Evolutionary conservation across 1,284 basidiomycete species (phyloP), one percentile per base, ranked within the genome.

Genomic region (Moniliella sp.): DNA sequence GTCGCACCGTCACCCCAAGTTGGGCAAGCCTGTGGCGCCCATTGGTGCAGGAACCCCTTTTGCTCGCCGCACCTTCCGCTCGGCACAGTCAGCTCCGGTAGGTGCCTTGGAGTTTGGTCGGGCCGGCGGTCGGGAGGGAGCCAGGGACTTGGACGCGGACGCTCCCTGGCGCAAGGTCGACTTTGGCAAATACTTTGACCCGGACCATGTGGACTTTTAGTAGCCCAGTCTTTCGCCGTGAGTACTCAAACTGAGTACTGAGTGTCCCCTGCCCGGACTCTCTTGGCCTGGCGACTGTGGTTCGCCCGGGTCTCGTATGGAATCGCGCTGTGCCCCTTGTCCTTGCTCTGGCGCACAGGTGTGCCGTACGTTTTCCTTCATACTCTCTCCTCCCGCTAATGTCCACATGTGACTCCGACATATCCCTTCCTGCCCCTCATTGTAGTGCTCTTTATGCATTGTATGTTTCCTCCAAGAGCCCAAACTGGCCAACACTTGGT

Each of bases 341-440:
- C n/a, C n/a, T n/a, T 63, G 10, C 52, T 57, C 28, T 60, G 42
- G 42, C n/a, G 13, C 15, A 16, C 25, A 4, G 48, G 50, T 3
- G 26, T 61, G 1, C 61, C 61, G 0, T 40, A 60, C 1, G n/a
- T 63, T 60, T 26, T 37, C 55, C n/a, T 43, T 53, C 4, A 64
- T 28, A 40, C 61, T 1, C 50, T 64, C 16, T 58, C 51, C 0
- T 42, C 42, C 15, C 30, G 48, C 2, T 28, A n/a, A 61, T 7
- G 21, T n/a, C 21, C 8, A 23, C 8, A 7, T 23, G 21, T 23
- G 8, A 23, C 21, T 23, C n/a, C 8, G 8, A 23, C 8, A 23
- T n/a, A n/a, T n/a, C n/a, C n/a, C n/a, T n/a, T n/a, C n/a, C n/a
- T n/a, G n/a, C n/a, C n/a, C n/a, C n/a, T n/a, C n/a, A n/a, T n/a